A percentile compares a stretch with the other conserved stretches of the same genome.
phyloP scores from a whole-genome alignment of 2,329 filamentous ascomycete species.

The Gaeumannomyces sp. region DNA sequence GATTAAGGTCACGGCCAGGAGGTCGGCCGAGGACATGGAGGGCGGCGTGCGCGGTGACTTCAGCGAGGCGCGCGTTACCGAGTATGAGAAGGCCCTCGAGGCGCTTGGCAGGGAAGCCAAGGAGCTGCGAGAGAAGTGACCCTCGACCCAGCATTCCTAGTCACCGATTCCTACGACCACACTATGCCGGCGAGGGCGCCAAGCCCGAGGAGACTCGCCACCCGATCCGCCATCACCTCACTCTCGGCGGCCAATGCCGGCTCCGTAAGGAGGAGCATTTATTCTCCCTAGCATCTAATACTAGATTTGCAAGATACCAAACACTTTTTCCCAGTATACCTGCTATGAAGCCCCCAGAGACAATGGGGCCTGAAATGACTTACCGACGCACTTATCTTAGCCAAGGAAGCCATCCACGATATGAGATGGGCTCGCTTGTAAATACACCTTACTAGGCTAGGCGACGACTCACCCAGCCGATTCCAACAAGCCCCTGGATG shows the following conservation, averaged over 20 bases:
- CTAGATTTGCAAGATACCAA: background rate
- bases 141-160: background rate
- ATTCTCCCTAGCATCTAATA: background rate
- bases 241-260: background rate
- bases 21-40: constrained; percentile 29
- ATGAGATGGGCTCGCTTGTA: background rate
- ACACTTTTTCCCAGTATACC: no score
- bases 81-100: constrained; percentile 52
- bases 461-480: background rate
- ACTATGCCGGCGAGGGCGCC: background rate
- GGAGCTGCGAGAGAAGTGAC: constrained; percentile 21
- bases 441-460: background rate
- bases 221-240: no score
- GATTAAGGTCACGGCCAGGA: constrained; percentile 38
- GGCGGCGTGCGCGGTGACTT: constrained; percentile 25
- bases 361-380: no score
- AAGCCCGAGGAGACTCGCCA: background rate
- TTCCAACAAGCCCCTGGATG: background rate
- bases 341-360: no score
- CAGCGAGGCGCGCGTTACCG: constrained; percentile 36
- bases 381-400: background rate
- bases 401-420: background rate
- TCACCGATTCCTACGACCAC: background rate
- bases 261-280: background rate
- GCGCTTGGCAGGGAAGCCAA: constrained; percentile 56